Conservation (phyloP, 495 filamentous ascomycete genomes). For the Xylaria acuta region DNA sequence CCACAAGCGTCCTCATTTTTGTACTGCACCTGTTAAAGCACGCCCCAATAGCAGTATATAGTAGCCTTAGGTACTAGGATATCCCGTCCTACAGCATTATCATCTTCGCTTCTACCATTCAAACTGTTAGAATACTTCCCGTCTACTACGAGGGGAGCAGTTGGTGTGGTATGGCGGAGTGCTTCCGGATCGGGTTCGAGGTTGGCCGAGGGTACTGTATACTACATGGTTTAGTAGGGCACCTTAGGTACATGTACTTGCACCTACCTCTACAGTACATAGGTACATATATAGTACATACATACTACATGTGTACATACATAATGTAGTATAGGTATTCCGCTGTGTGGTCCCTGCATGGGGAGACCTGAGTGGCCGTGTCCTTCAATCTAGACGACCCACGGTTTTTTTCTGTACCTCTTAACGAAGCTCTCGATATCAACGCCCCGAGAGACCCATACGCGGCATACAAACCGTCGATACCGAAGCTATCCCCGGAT, state of each 20-base stretch:
- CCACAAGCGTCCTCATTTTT: background rate
- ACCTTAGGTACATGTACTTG: too few relatives aligned
- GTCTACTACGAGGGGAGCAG: too few relatives aligned
- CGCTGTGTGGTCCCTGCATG: conserved; percentile 18
- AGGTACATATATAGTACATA: too few relatives aligned
- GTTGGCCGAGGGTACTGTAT: background rate
- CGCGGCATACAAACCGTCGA: background rate
- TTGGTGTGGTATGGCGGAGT: background rate
- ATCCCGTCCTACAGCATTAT: too few relatives aligned
- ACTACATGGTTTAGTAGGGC: too few relatives aligned
- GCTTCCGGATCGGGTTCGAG: background rate
- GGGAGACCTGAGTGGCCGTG: background rate
- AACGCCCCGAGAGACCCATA: conserved; percentile 2
- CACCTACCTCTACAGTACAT: too few relatives aligned
- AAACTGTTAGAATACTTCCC: too few relatives aligned
- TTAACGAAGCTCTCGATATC: conserved; percentile 22
- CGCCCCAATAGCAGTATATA: background rate
- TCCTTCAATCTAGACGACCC: conserved; percentile 26
- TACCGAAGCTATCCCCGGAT: background rate
- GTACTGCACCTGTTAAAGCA: too few relatives aligned
- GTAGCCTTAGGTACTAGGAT: too few relatives aligned
- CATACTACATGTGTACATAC: too few relatives aligned
- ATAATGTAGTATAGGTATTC: background rate
- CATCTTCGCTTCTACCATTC: too few relatives aligned
- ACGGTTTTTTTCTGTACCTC: conserved; percentile 37